Conservation (phyloP, 257 asterid species). For the Nicotiana obtusifolia region DNA sequence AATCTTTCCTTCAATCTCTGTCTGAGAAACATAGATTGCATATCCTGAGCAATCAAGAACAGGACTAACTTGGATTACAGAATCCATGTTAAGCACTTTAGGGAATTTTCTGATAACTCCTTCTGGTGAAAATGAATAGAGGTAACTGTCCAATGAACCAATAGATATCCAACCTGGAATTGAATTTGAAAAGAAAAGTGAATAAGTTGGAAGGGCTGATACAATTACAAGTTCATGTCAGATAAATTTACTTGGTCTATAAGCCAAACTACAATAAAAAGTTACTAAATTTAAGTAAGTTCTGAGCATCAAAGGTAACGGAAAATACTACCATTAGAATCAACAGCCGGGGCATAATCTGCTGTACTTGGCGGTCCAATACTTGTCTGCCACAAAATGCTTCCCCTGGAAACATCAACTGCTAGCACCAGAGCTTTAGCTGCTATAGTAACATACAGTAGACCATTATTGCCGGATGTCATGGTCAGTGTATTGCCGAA, state of each 20-base stretch:
- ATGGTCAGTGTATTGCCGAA: slow-evolving; percentile 39
- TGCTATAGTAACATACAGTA: slow-evolving; percentile 52
- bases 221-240: background rate
- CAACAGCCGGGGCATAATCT: slow-evolving; percentile 70
- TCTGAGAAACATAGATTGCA: slow-evolving; percentile 61
- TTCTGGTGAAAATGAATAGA: slow-evolving; percentile 75
- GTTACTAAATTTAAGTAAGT: too few species aligned
- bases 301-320: background rate
- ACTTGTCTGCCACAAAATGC: slow-evolving; percentile 60
- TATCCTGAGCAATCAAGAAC: slow-evolving; percentile 81
- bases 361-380: slow-evolving; percentile 64
- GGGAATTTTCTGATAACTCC: slow-evolving; percentile 65
- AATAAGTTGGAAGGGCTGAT: background rate
- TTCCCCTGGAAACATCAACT: slow-evolving; percentile 65
- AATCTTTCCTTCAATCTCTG: slow-evolving; percentile 61
- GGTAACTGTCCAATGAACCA: slow-evolving; percentile 85
- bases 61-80: slow-evolving; percentile 70
- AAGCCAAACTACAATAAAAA: too few species aligned
- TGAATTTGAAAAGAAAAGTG: background rate
- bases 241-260: background rate
- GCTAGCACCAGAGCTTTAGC: slow-evolving; percentile 46
- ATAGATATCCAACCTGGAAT: slow-evolving; percentile 85
- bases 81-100: slow-evolving; percentile 25
- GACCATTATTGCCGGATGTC: slow-evolving; percentile 77
- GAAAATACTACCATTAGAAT: slow-evolving; percentile 54